Evolutionary conservation across 1,139 yeast species (phyloP), one percentile per base, ranked within the genome.

Genomic region (Yamadazyma mexicana): DNA sequence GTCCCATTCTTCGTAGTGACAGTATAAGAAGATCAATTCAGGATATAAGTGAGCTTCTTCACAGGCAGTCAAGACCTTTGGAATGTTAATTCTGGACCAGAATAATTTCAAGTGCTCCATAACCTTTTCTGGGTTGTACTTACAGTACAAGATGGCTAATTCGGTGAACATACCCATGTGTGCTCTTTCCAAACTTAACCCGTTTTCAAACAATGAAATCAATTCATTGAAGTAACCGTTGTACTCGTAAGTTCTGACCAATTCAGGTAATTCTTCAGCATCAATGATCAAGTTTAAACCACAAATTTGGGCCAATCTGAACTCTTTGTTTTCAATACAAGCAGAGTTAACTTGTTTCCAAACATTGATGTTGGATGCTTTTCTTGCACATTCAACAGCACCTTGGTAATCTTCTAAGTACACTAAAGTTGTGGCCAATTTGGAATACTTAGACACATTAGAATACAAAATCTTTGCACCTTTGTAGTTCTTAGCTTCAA

Each of bases 151-250:
- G 40, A 87, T 76, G 15, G 98, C 96, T 58, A 94, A 77, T 64
- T 91, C 97, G 9, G 99, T 92, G 62, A 94, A 92, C 98, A 92
- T 92, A 55, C 98, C 98, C 98, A 92, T 92, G 61, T 94, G 98
- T 29, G 99, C 98, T 63, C 98, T 86, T 73, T 92, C 99, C 54
- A 92, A 78, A 37, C 96, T 95, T 45, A 92, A 77, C 52, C 98
- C 98, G 54, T 89, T 94, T 68, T 92, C 98, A 57, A 92, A 88
- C 56, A 92, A 78, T 14, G 96, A 79, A 51, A 92, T 87, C 49
- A 94, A 77, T 69, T 94, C 96, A 49, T 82, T 86, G 67, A 91
- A 89, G 68, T 88, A 88, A 35, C 98, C 99, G 54, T 85, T 81
- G 63, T 77, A 74, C 68, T 92, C 98, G 61, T 92, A 92, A 53